Percentiles rank a stretch among this genome's conserved stretches.
These are phyloP conservation scores for Trichoderma brevicompactum DNA, from an alignment of 2,329 filamentous ascomycete genomes.

Conservation along the genomic window DNA sequence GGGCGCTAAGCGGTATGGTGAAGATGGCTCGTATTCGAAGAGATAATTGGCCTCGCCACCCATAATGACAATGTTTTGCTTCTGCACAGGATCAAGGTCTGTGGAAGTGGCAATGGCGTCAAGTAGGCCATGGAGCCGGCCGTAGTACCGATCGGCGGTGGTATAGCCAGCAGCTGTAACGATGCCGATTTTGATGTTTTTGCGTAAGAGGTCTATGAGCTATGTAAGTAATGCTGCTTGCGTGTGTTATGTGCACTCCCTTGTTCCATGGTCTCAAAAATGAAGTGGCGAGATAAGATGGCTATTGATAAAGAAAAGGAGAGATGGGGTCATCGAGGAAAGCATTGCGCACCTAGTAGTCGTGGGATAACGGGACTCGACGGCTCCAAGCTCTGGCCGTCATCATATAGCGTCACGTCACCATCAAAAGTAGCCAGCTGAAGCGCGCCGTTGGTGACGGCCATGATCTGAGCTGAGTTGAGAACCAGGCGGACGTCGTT, in stretches of 20 bases:
- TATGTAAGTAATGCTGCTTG: conserved; percentile 8
- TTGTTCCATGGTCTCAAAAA: background rate
- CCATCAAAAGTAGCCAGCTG: conserved; percentile 95
- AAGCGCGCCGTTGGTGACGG: conserved; percentile 76
- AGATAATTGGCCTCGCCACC: conserved; percentile 96
- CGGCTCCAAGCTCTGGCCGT: conserved; percentile 77
- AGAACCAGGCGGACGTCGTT: conserved; percentile 93
- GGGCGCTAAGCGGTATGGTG: conserved; percentile 68
- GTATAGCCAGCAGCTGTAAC: conserved; percentile 97
- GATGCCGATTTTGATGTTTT: conserved; percentile 85
- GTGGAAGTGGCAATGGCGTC: conserved; percentile 70
- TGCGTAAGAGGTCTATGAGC: conserved; percentile 67
- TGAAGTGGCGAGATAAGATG: background rate
- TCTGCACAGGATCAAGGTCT: conserved; percentile 66
- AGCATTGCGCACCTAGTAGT: conserved; percentile 51
- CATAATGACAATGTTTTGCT: conserved; percentile 84
- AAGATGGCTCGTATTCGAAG: conserved; percentile 73
- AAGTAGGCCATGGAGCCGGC: conserved; percentile 82
- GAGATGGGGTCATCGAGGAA: too few relatives aligned
- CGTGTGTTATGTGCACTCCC: too few relatives aligned
- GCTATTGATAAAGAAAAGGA: background rate
- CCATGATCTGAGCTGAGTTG: conserved; percentile 94
- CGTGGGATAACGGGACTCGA: conserved; percentile 76
- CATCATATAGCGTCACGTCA: conserved; percentile 93
- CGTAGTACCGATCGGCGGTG: conserved; percentile 83